Percentiles rank a stretch among this genome's conserved stretches.
Evolutionary conservation across 2,329 filamentous ascomycete genomes (phyloP).

Genomic region (Westerdykella sp.): DNA sequence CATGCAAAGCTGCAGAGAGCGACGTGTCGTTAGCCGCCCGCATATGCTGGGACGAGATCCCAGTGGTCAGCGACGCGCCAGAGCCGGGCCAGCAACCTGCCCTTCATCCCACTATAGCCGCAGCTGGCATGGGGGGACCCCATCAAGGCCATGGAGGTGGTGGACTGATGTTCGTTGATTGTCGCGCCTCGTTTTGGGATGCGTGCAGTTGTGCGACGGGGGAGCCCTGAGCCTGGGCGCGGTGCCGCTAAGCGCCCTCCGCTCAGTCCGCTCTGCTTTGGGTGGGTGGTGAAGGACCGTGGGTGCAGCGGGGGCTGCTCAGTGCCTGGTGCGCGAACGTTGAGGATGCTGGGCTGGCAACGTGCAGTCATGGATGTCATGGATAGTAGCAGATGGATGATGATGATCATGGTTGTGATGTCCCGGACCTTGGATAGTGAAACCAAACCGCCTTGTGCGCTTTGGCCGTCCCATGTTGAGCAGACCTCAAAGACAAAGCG

Average conservation of each 20-base stretch:
- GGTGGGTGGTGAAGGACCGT: neutral
- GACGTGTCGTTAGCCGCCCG: neutral
- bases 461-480: no score
- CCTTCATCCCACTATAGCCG: neutral
- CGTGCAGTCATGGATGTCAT: no score
- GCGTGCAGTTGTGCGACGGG: neutral
- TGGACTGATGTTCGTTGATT: neutral
- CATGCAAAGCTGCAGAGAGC: neutral
- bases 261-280: no score
- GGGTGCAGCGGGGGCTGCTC: neutral
- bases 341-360: neutral
- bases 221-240: neutral
- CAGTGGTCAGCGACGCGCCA: neutral
- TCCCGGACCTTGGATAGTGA: no score
- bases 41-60: neutral
- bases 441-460: no score
- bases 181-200: neutral
- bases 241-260: neutral
- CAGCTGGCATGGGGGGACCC: neutral
- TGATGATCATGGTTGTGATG: no score
- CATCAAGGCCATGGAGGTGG: no score
- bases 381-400: no score
- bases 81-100: neutral
- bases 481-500: no score
- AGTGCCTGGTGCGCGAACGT: neutral